Conservation (phyloP, 179 eudicot species). For the Drosera spatulata region DNA sequence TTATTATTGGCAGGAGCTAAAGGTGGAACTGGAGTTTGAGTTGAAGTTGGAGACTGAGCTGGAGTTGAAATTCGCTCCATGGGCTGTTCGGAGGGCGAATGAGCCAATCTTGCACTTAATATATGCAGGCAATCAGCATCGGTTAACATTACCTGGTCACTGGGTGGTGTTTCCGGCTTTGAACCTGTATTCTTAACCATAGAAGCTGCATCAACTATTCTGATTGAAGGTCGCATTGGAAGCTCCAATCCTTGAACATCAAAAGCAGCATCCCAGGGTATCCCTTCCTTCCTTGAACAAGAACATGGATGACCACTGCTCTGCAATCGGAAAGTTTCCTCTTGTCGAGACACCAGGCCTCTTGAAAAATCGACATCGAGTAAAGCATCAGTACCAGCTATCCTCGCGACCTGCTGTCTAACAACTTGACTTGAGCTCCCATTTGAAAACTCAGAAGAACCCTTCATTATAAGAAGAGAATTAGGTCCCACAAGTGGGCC, state of each 20-base stretch:
- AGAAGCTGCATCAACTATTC: conserved; percentile 13
- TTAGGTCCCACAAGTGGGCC: conserved; percentile 6
- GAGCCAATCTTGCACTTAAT: conserved; percentile 10
- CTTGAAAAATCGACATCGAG: conserved; percentile 9
- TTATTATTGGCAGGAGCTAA: conserved; percentile 5
- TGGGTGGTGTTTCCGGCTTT: conserved; percentile 3
- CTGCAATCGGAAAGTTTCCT: conserved; percentile 12
- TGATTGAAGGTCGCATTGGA: conserved; percentile 18
- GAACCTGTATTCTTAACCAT: conserved; percentile 11
- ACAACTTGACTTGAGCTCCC: conserved; percentile 9
- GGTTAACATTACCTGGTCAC: neutral
- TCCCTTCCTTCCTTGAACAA: conserved; percentile 41
- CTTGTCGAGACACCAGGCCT: conserved; percentile 8
- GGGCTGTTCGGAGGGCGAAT: conserved; percentile 1
- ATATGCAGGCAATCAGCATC: neutral
- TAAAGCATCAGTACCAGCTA: conserved; percentile 13
- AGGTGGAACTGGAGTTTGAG: conserved; percentile 9
- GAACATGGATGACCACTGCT: conserved; percentile 25
- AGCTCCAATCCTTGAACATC: conserved; percentile 34
- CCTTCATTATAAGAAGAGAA: conserved; percentile 4
- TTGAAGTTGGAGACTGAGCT: conserved; percentile 4
- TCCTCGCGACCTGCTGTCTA: conserved; percentile 13
- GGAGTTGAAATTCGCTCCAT: too few relatives aligned
- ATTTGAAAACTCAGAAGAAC: conserved; percentile 16
- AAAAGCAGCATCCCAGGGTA: conserved; percentile 19